Evolutionary conservation across 1,284 basidiomycete genomes (phyloP), one percentile per base, ranked within the genome.

Genomic region (Gomphus bonarii): DNA sequence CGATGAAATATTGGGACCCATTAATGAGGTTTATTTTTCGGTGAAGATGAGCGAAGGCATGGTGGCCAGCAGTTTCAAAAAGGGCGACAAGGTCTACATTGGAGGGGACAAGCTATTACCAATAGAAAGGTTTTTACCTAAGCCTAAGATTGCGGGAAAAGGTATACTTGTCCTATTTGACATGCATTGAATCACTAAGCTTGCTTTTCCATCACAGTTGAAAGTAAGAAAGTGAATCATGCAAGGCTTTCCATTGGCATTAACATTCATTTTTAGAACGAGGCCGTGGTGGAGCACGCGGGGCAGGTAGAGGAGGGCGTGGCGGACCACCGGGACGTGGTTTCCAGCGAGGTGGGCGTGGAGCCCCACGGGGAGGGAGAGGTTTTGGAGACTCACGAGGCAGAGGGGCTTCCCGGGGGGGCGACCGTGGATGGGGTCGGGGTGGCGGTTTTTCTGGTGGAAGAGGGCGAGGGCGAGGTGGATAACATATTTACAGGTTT

Each of bases 1-100:
- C 40, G 94, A 97, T 72, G 94, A 97, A 71, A 97, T 97, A 62
- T 79, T 97, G 16, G 94, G 94, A 0, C 97, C 97, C 10, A 95
- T 99, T 71, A 99, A 99, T 71, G 93, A 99, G 70, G 94, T 99
- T 58, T 98, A 85, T 74, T 99, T 99, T 68, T 97, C 95, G 4
- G 80, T 99, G 64, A 99, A 99, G 75, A 97, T 98, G 89, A 85
- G 88, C 46, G 84, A 91, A 55, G 97, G 97, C 49, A 95, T 99
- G 86, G 84, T 95, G 52, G 95, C 97, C 12, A 85, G 76, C 61
- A 94, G 91, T 67, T 99, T 99, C 76, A 92, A 97, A 73, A 89
- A 89, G 67, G 95, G 95, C 54, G 97, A 99, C 75, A 98, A 97
- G 70, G 93, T 99, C 47, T 99, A 90, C 72, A 98, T 99, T 66